Base-by-base conservation (phyloP, 208 protist species). In the Borovskyia barvae region DNA sequence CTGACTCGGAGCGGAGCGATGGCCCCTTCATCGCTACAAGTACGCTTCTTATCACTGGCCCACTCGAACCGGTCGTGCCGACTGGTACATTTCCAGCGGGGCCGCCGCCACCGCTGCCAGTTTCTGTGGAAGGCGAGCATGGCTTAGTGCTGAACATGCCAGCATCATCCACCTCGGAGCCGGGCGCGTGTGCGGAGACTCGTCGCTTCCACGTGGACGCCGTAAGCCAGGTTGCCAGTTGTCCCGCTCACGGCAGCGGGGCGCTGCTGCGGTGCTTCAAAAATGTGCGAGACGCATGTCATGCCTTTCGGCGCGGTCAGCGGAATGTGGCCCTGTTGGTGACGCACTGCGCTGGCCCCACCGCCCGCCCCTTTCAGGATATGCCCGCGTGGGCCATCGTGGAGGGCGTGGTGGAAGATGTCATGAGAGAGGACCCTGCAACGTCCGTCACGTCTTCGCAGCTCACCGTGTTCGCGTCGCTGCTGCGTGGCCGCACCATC, bases 381-480 rank as follows among this genome's bases (percentile, higher is more conserved):
- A 42, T 71, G 32, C 62, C 70, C n/a, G 28, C 71, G 8, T 77
- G 70, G 70, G 57, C 41, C 5, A 36, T 55, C 11, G 28, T 70
- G 19, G 49, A 67, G 22, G 22, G 24, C 42, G 33, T 51, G 9
- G 39, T 77, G 36, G 19, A 47, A 3, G 47, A 45, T 14, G 57
- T 61, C 12, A n/a, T n/a, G n/a, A n/a, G n/a, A n/a, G n/a, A n/a
- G n/a, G n/a, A n/a, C n/a, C n/a, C n/a, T n/a, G n/a, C n/a, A n/a
- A 33, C 63, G 5, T 2, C 35, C 25, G 28, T 29, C 9, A 47
- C 49, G 17, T 42, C 47, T 2, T 59, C 53, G 45, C 62, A 70
- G 48, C 29, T 80, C 26, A 72, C 58, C 17, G 12, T 80, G 12
- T 75, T 75, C 52, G 72, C 37, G n/a, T 63, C 67, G 19, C n/a